Evolutionary conservation across 2,329 filamentous ascomycete species (phyloP), one percentile per base, ranked within the genome.

Genomic region (Keithomyces neogunnii): DNA sequence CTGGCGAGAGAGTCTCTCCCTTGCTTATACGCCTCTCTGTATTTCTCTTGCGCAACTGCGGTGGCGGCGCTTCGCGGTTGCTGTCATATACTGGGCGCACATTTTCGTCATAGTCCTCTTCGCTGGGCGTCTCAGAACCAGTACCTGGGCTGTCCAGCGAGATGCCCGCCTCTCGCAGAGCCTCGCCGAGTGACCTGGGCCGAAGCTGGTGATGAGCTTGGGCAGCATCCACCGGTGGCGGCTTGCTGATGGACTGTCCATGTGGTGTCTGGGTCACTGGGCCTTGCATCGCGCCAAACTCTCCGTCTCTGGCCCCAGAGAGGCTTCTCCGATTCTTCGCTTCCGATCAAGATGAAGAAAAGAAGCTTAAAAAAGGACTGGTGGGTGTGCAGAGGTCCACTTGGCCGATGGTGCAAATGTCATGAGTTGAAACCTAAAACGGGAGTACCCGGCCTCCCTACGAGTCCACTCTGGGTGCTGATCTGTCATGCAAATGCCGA

Each of bases 81-180:
- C 9, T 44, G 48, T 1, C 55, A 26, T 61, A 58, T 2, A 58
- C 57, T 19, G 65, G 61, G 6, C 65, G 60, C 5, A 66, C 45
- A 38, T 65, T 66, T 13, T 71, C 67, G 33, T 75, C 71, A 45
- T 73, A 73, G 50, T 75, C 73, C 55, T 75, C 73, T 50, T 73
- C 73, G 38, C 71, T 75, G 2, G 71, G 62, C 11, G 67, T 72
- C 11, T 73, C 72, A 2, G 69, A 72, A 33, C 60, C 56, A 53
- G 57, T 35, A 2, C 49, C 47, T 2, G 50, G 28, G 8, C 47
- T 50, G 8, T 65, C 57, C 8, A 60, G 51, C 10, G 52, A 56
- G 42, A 57, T 57, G n/a, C 61, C 61, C 8, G 57, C 59, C 26
- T 57, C 55, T 11, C 53, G 58, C 33, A 67, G 54, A 40, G 62